phyloP scores from a whole-genome alignment of 2,329 filamentous ascomycete genomes.

The Nannizzia gypsea region DNA sequence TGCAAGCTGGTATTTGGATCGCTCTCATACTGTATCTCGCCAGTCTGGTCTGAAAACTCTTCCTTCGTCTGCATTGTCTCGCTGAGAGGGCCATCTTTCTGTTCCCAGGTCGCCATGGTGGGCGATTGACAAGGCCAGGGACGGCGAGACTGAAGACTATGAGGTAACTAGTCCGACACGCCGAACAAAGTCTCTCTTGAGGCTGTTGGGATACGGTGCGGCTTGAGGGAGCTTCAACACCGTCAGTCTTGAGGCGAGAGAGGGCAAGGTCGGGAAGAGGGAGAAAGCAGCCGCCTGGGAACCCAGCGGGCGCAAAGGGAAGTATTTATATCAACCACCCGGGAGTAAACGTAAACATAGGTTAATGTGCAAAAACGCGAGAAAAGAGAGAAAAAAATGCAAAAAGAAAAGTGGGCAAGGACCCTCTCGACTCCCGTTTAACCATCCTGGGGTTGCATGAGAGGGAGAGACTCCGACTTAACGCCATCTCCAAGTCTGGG shows the following conservation, averaged over 20 bases:
- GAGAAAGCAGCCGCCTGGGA: not conserved
- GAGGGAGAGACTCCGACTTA: not conserved
- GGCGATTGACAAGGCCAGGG: constrained; percentile 12
- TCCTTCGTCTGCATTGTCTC: constrained; percentile 9
- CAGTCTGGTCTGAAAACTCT: constrained; percentile 5
- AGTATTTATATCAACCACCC: not conserved
- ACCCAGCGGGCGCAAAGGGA: not conserved
- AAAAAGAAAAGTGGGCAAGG: constrained; percentile 5
- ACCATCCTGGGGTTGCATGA: not conserved
- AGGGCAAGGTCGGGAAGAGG: not conserved
- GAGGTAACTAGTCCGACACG: constrained; percentile 7
- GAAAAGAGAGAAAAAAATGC: not conserved
- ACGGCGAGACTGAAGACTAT: not conserved
- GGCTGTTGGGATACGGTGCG: not conserved
- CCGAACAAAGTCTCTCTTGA: not conserved
- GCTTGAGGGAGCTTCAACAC: not conserved
- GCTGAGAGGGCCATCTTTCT: constrained; percentile 10
- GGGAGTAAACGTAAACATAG: not conserved
- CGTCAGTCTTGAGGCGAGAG: not conserved
- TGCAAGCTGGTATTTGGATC: constrained; percentile 23
- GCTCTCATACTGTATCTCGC: constrained; percentile 15
- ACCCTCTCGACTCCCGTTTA: not conserved
- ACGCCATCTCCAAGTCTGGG: constrained; percentile 3
- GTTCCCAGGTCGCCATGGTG: constrained; percentile 11
- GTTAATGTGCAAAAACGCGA: not conserved